These are phyloP conservation scores for Elongisporangium prolatum DNA, from an alignment of 352 stramenopile genomes.

Conservation along the genomic window DNA sequence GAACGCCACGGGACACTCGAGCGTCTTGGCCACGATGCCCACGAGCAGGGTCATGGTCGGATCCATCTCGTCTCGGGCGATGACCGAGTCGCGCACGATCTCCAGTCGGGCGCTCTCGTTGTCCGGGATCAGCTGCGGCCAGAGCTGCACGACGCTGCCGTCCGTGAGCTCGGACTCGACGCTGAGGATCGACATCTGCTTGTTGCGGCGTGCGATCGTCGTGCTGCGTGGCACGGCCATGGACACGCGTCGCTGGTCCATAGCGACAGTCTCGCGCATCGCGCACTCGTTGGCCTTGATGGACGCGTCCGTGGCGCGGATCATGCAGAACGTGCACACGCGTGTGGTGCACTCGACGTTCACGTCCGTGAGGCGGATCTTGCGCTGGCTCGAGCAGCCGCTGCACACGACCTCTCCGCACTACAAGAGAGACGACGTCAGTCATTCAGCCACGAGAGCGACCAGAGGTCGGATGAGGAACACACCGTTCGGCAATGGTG, in stretches of 20 bases:
- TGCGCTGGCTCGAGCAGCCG: slow-evolving; percentile 66
- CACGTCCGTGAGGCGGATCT: slow-evolving; percentile 70
- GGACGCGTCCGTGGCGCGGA: slow-evolving; percentile 64
- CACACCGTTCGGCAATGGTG: slow-evolving; percentile 70
- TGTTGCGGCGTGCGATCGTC: slow-evolving; percentile 11
- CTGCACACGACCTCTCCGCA: slow-evolving; percentile 74
- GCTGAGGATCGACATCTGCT: slow-evolving; percentile 49
- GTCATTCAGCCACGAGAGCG: neutral
- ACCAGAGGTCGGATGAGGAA: slow-evolving; percentile 1
- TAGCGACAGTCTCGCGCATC: slow-evolving; percentile 29
- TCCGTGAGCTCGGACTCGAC: slow-evolving; percentile 57
- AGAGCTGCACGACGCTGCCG: slow-evolving; percentile 62
- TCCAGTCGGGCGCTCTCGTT: slow-evolving; percentile 45
- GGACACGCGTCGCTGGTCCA: slow-evolving; percentile 7
- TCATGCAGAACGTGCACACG: slow-evolving; percentile 80
- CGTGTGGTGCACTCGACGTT: slow-evolving; percentile 75
- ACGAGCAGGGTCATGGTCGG: slow-evolving; percentile 73
- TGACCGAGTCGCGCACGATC: slow-evolving; percentile 46
- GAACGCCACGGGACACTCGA: slow-evolving; percentile 62
- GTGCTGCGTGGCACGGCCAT: neutral
- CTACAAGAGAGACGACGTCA: slow-evolving; percentile 5
- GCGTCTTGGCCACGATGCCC: slow-evolving; percentile 58
- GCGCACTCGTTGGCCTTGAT: slow-evolving; percentile 50
- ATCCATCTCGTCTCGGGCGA: slow-evolving; percentile 45
- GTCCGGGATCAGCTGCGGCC: slow-evolving; percentile 38